These are phyloP conservation scores for Penicillium brevicompactum DNA, from an alignment of 2,329 filamentous ascomycete genomes.

Conservation along the genomic window DNA sequence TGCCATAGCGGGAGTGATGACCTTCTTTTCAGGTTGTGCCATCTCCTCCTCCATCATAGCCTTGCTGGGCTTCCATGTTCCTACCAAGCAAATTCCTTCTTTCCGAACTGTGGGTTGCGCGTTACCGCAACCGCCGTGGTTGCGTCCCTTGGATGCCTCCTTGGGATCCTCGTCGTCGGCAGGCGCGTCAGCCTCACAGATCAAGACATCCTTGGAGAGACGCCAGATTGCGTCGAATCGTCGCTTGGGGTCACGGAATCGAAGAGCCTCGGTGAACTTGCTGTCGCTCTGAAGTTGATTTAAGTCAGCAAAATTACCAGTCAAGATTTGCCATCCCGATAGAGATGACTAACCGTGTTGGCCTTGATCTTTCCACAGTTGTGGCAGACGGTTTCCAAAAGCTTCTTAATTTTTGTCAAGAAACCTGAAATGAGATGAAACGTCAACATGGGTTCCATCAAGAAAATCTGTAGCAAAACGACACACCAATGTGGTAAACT, in stretches of 20 bases:
- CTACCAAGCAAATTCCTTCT: constrained; percentile 80
- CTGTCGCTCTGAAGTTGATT: constrained; percentile 68
- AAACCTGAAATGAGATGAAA: constrained; percentile 64
- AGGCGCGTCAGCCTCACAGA: constrained; percentile 77
- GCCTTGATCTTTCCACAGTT: constrained; percentile 97
- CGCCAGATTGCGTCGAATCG: constrained; percentile 93
- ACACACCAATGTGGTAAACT: constrained; percentile 77
- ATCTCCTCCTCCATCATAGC: constrained; percentile 69
- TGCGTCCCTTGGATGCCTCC: constrained; percentile 57
- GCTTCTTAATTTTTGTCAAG: constrained; percentile 98
- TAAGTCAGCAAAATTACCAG: constrained; percentile 53
- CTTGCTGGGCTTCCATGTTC: constrained; percentile 70
- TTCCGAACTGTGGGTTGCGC: constrained; percentile 84
- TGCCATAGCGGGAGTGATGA: constrained; percentile 80
- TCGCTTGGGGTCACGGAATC: constrained; percentile 86
- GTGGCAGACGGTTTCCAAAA: constrained; percentile 97
- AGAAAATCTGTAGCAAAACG: constrained; percentile 14
- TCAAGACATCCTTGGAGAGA: constrained; percentile 83
- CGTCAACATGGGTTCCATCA: constrained; percentile 27
- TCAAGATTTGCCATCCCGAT: constrained; percentile 57
- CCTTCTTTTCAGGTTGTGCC: constrained; percentile 74
- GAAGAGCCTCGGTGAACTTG: constrained; percentile 79
- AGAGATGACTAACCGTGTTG: constrained; percentile 90
- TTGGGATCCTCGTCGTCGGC: constrained; percentile 70
- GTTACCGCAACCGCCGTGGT: constrained; percentile 93